Evolutionary conservation across 208 protist genomes (phyloP).

Genomic region (Naegleria lovaniensis): DNA sequence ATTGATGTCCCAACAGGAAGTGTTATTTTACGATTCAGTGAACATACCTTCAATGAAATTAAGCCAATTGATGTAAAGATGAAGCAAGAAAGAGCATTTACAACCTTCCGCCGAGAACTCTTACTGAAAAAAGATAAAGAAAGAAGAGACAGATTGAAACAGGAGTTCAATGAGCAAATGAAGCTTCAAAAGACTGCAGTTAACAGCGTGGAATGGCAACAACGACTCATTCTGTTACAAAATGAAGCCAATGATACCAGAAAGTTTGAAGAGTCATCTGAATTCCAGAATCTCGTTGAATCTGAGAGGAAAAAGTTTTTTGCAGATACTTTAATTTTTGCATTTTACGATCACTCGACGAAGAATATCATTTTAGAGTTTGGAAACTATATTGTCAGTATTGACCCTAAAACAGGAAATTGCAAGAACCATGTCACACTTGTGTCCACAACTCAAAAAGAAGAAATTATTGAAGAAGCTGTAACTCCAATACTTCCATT

Average conservation of each 20-base stretch:
- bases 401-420: neutral
- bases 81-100: neutral
- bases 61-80: neutral
- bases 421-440: neutral
- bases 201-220: neutral
- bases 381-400: neutral
- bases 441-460: neutral
- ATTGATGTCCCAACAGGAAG: neutral
- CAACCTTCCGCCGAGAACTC: neutral
- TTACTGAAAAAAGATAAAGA: neutral
- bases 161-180: neutral
- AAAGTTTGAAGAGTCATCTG: neutral
- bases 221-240: neutral
- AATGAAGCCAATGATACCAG: neutral
- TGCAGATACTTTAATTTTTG: neutral
- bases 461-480: neutral
- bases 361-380: neutral
- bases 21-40: neutral
- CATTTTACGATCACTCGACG: neutral
- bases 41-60: neutral
- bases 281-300: neutral
- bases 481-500: neutral
- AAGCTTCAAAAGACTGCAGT: neutral
- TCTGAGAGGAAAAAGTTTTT: neutral
- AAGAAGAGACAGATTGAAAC: neutral